Evolutionary conservation across 768 basidiomycete species (phyloP).

Genomic region (Royoungia palumana): DNA sequence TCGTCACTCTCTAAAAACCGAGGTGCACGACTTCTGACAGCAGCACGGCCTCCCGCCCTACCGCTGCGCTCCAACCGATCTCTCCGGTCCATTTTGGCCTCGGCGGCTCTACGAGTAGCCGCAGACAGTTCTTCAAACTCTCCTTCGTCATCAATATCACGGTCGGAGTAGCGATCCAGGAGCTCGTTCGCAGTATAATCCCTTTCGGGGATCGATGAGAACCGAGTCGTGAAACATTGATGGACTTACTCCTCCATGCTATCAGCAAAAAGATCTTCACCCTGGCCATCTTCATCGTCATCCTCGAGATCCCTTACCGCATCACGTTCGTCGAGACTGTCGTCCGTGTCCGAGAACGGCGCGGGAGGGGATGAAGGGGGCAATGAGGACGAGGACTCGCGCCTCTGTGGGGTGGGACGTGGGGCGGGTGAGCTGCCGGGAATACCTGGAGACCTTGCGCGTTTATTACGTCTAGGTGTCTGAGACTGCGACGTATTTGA

Average conservation of each 20-base stretch:
- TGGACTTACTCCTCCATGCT: slow-evolving; percentile 61
- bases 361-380: slow-evolving; percentile 84
- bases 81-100: slow-evolving; percentile 82
- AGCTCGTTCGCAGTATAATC: slow-evolving; percentile 84
- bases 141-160: slow-evolving; percentile 81
- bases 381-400: slow-evolving; percentile 67
- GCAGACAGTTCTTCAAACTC: slow-evolving; percentile 65
- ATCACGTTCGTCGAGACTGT: slow-evolving; percentile 69
- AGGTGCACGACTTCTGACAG: slow-evolving; percentile 76
- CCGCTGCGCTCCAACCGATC: slow-evolving; percentile 73
- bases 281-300: slow-evolving; percentile 75
- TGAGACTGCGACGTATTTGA: slow-evolving; percentile 28
- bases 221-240: slow-evolving; percentile 3
- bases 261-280: slow-evolving; percentile 92
- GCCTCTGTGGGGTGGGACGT: slow-evolving; percentile 44
- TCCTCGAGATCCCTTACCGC: slow-evolving; percentile 64
- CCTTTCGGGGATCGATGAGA: slow-evolving; percentile 34
- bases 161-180: slow-evolving; percentile 85
- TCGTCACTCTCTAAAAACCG: slow-evolving; percentile 85
- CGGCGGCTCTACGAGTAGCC: slow-evolving; percentile 74
- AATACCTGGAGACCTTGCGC: slow-evolving; percentile 53
- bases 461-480: slow-evolving; percentile 57
- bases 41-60: slow-evolving; percentile 67
- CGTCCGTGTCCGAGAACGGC: slow-evolving; percentile 85
- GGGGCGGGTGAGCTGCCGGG: slow-evolving; percentile 47